Percentiles rank a stretch among this genome's conserved stretches.
phyloP scores from a whole-genome alignment of 2,329 filamentous ascomycete species.

The Fusarium compactum region DNA sequence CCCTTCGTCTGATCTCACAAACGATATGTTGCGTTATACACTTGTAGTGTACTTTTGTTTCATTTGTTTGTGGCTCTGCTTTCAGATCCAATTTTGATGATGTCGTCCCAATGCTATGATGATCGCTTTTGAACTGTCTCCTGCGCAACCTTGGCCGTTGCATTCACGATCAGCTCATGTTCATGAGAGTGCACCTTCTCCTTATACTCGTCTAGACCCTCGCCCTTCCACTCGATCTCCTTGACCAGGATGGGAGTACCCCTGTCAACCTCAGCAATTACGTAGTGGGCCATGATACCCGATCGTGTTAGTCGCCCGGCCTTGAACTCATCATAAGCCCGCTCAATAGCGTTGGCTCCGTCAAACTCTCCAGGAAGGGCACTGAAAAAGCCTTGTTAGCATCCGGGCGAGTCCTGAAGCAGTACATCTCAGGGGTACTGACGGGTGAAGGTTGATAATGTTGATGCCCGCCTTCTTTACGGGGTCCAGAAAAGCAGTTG shows the following conservation, averaged over 20 bases:
- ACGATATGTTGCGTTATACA: background rate
- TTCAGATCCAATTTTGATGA: background rate
- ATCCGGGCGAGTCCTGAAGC: background rate
- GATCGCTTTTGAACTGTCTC: conserved; percentile 52
- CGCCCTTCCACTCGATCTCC: conserved; percentile 75
- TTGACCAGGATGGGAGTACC: conserved; percentile 78
- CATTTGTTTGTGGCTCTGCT: background rate
- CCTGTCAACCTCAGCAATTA: conserved; percentile 82
- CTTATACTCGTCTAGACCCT: conserved; percentile 74
- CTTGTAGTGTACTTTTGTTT: background rate
- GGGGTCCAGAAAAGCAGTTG: conserved; percentile 75
- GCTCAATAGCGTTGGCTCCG: conserved; percentile 80
- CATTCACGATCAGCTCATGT: conserved; percentile 83
- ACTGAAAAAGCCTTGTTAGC: conserved; percentile 54
- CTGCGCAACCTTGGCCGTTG: conserved; percentile 64
- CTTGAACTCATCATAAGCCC: conserved; percentile 80
- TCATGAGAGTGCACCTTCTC: conserved; percentile 80
- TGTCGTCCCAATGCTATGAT: conserved; percentile 7
- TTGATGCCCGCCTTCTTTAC: conserved; percentile 70
- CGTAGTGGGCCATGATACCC: conserved; percentile 91
- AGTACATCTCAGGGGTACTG: conserved; percentile 69
- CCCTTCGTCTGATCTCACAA: background rate
- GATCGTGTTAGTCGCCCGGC: conserved; percentile 75
- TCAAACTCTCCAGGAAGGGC: conserved; percentile 73
- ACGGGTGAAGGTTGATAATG: conserved; percentile 86